Percentiles rank a stretch among this genome's conserved stretches.
These are phyloP conservation scores for Alternaria burnsii DNA, from an alignment of 2,329 filamentous ascomycete genomes.

Conservation along the genomic window DNA sequence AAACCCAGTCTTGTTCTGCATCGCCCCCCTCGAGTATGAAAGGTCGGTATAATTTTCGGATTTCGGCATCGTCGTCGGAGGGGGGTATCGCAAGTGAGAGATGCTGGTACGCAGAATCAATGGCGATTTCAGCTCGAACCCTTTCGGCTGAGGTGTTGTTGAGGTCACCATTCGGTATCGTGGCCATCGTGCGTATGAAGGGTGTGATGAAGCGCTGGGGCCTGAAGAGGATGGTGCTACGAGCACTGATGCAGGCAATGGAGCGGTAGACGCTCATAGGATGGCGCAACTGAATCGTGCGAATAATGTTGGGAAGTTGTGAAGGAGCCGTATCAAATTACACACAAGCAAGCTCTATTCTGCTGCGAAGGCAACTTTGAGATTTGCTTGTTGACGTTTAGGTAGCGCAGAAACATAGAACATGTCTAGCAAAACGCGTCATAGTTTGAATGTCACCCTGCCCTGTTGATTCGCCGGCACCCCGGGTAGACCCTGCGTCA, in stretches of 20 bases:
- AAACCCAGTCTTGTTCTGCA: conserved; percentile 63
- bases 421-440: neutral
- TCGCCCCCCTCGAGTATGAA: conserved; percentile 60
- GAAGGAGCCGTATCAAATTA: neutral
- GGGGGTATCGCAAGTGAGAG: conserved; percentile 55
- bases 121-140: conserved; percentile 16
- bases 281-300: neutral
- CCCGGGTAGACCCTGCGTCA: neutral
- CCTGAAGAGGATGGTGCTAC: neutral
- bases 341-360: too few species aligned
- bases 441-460: neutral
- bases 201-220: neutral
- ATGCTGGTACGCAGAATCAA: conserved; percentile 23
- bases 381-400: neutral
- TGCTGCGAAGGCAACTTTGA: neutral
- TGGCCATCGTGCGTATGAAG: neutral
- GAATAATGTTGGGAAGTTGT: neutral
- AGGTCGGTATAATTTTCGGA: conserved; percentile 63
- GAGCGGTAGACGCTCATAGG: neutral
- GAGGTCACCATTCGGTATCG: conserved; percentile 30
- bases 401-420: neutral
- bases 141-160: conserved; percentile 38
- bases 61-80: conserved; percentile 57
- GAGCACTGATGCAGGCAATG: neutral
- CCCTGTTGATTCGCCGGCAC: neutral